phyloP scores from a whole-genome alignment of 768 basidiomycete genomes.

The Panus rudis region DNA sequence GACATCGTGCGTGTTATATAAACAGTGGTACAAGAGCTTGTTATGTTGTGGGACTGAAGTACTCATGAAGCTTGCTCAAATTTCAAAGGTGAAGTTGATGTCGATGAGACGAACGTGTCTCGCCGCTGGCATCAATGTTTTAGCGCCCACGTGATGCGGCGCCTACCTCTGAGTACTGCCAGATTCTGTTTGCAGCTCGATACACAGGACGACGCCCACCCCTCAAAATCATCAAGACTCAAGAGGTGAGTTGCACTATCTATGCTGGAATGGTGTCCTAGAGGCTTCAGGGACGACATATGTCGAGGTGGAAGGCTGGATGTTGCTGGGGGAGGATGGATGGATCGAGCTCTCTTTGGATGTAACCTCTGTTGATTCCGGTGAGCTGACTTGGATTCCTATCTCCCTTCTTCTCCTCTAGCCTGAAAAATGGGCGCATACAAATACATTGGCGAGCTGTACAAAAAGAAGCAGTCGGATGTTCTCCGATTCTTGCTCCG shows the following conservation, averaged over 20 bases:
- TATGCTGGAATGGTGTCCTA: slow-evolving; percentile 8
- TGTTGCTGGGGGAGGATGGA: slow-evolving; percentile 21
- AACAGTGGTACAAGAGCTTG: too few relatives aligned
- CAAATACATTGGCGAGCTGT: slow-evolving; percentile 95
- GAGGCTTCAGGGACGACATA: slow-evolving; percentile 2
- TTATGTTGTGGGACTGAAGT: too few relatives aligned
- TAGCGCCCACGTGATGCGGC: too few relatives aligned
- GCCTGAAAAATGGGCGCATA: slow-evolving; percentile 80
- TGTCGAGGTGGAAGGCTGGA: slow-evolving; percentile 3
- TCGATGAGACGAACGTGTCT: too few relatives aligned
- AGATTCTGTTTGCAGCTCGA: too few relatives aligned
- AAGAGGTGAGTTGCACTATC: slow-evolving; percentile 23
- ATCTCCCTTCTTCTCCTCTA: slow-evolving; percentile 19
- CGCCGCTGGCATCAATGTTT: too few relatives aligned
- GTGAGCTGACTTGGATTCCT: slow-evolving; percentile 8
- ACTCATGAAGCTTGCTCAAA: too few relatives aligned
- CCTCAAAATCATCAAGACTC: slow-evolving; percentile 22
- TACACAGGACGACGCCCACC: slow-evolving; percentile 12
- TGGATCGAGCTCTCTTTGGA: slow-evolving; percentile 18
- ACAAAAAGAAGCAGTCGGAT: slow-evolving; percentile 98
- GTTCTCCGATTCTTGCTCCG: slow-evolving; percentile 97
- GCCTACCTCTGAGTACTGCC: too few relatives aligned
- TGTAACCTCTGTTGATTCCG: slow-evolving; percentile 8
- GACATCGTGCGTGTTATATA: too few relatives aligned
- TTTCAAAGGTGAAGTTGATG: too few relatives aligned